Evolutionary conservation across 257 asterid genomes (phyloP).

Genomic region (Lavandula angustifolia): DNA sequence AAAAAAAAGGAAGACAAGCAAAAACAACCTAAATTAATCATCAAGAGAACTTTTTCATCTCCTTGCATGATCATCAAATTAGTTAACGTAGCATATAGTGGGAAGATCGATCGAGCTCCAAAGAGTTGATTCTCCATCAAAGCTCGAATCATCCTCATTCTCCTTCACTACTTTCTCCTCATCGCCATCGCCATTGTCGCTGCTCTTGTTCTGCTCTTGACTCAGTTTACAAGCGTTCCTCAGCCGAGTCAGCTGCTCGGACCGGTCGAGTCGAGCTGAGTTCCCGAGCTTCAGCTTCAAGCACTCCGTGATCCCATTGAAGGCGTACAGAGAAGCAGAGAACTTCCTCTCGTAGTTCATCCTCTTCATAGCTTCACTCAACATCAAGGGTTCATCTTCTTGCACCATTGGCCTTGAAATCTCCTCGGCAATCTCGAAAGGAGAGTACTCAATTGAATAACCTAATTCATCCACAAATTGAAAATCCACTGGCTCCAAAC

Average conservation of each 20-base stretch:
- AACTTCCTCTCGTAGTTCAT: conserved; percentile 77
- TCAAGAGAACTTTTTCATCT: not conserved
- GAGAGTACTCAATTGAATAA: conserved; percentile 49
- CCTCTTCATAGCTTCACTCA: conserved; percentile 67
- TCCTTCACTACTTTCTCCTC: not conserved
- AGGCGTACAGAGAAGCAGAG: conserved; percentile 74
- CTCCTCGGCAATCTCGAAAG: conserved; percentile 68
- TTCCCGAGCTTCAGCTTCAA: conserved; percentile 49
- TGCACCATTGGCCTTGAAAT: conserved; percentile 39
- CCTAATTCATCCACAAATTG: conserved; percentile 68
- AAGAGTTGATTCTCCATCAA: conserved; percentile 38
- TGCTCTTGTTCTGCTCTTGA: conserved; percentile 32
- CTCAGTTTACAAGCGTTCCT: conserved; percentile 51
- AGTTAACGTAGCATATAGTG: conserved; percentile 40
- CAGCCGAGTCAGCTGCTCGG: conserved; percentile 51
- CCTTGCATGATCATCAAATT: not conserved
- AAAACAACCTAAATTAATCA: conserved; percentile 13
- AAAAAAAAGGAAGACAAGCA: not conserved
- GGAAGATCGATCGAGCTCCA: conserved; percentile 54
- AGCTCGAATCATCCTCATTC: conserved; percentile 8
- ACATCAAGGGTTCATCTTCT: conserved; percentile 43
- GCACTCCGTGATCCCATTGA: conserved; percentile 77
- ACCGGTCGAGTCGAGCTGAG: conserved; percentile 33
- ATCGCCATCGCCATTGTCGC: not conserved
- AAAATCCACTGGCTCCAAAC: conserved; percentile 49